These are phyloP conservation scores for Thielaviopsis ethacetica DNA, from an alignment of 2,329 filamentous ascomycete species.

Conservation along the genomic window DNA sequence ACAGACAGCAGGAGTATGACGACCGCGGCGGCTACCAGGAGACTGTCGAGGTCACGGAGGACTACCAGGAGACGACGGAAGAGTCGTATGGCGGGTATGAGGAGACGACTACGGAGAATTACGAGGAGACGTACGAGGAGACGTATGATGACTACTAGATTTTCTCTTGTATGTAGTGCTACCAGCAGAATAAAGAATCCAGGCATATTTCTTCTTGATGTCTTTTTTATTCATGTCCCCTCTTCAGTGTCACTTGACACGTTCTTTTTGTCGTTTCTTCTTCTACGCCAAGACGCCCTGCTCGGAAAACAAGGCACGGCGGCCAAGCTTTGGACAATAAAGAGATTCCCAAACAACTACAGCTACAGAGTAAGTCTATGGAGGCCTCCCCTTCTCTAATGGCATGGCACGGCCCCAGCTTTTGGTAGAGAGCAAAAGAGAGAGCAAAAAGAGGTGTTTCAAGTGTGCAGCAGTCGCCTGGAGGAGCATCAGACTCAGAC, in stretches of 20 bases:
- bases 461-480: background rate
- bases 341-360: background rate
- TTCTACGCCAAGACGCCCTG: background rate
- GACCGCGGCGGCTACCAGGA: slow-evolving; percentile 26
- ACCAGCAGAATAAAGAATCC: background rate
- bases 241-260: background rate
- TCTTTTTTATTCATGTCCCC: background rate
- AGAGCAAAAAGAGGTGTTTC: background rate
- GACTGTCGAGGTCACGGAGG: slow-evolving; percentile 22
- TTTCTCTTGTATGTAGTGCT: background rate
- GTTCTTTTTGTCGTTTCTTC: background rate
- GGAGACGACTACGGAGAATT: slow-evolving; percentile 34
- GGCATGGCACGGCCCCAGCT: background rate
- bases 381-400: background rate
- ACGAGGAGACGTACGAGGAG: slow-evolving; percentile 27
- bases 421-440: background rate
- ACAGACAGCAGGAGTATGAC: slow-evolving; percentile 5
- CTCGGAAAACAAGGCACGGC: background rate
- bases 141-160: slow-evolving; percentile 5
- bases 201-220: background rate
- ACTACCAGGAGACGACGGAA: slow-evolving; percentile 27
- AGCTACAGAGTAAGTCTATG: background rate
- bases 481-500: background rate
- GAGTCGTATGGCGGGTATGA: slow-evolving; percentile 30
- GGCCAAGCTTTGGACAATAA: background rate